Base-by-base conservation (phyloP, 1,284 basidiomycete species). In the Lentinula novae-zelandiae region DNA sequence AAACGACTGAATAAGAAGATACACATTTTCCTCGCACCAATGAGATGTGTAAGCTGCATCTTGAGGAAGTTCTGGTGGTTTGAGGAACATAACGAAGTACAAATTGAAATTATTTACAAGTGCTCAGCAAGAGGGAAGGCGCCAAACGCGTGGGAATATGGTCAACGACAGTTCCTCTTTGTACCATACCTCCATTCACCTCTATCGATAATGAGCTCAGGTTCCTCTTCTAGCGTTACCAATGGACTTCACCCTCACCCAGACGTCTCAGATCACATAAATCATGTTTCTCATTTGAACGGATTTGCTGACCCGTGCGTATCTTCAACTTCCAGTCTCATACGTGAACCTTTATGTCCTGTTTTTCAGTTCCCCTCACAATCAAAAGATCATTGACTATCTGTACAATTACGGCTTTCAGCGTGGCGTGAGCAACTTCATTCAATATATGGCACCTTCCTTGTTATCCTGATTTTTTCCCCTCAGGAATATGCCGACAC, bases 401-500 rank as follows among this genome's bases (percentile, higher is more conserved):
- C 73, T 92, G 66, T 91, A 90, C 72, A 82, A 89, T 65, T 78
- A 86, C 61, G 89, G 90, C 36, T 92, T 92, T 70, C 87, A 90
- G 71, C 85, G 85, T 61, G 89, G 90, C 67, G 90, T 92, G 75
- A 73, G 89, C 10, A 10, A 12, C 27, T 9, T 80, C 22, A 12
- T 57, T 62, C 48, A 31, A 6, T 12, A 15, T 5, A 3, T 60
- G 20, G 55, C 52, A 53, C 57, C 50, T 58, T 60, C 58, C 48
- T 46, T 48, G 6, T 15, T 17, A 38, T 50, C 22, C 39, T 57
- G 51, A 53, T 54, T 61, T 48, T 64, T 65, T 56, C 57, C 27
- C 22, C 58, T 17, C 70, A 92, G 90, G 88, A 92, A 72, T 92
- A 91, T 67, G 83, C 90, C 62, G 90, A 92, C 73, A 90, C 87